These are phyloP conservation scores for Ganoderma resinaceum DNA, from an alignment of 1,284 basidiomycete species.

Conservation along the genomic window DNA sequence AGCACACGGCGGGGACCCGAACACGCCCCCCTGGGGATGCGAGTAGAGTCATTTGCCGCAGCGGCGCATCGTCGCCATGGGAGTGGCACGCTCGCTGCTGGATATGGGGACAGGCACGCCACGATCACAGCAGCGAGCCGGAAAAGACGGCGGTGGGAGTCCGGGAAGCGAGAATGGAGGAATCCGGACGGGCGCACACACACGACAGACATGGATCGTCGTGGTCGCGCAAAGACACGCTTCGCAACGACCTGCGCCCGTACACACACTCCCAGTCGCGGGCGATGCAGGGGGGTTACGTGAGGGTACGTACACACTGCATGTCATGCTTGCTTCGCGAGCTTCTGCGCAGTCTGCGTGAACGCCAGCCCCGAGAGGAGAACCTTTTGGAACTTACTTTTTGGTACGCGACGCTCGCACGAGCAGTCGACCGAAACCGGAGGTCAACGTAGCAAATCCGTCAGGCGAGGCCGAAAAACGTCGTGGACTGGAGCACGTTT, in stretches of 20 bases:
- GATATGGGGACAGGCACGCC: background rate
- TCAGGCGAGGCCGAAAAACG: background rate
- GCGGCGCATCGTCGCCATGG: background rate
- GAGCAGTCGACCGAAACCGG: background rate
- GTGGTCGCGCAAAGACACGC: background rate
- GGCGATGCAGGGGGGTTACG: constrained; percentile 11
- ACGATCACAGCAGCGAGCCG: background rate
- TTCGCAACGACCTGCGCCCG: background rate
- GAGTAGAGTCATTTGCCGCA: background rate
- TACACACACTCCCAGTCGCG: background rate
- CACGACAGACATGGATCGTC: constrained; percentile 4
- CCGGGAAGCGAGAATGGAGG: background rate
- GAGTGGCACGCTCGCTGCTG: background rate
- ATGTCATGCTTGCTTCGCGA: constrained; percentile 12
- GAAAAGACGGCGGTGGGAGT: background rate
- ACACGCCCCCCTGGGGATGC: background rate
- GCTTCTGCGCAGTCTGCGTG: constrained; percentile 22
- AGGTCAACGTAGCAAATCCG: background rate
- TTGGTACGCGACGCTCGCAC: background rate
- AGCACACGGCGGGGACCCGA: constrained; percentile 1
- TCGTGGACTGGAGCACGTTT: background rate
- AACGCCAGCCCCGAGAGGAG: constrained; percentile 2
- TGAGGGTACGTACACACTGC: constrained; percentile 16
- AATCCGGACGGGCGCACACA: background rate
- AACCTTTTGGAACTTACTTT: background rate